Evolutionary conservation across 495 filamentous ascomycete genomes (phyloP), one percentile per base, ranked within the genome.

Genomic region (Aspergillus ellipticus): DNA sequence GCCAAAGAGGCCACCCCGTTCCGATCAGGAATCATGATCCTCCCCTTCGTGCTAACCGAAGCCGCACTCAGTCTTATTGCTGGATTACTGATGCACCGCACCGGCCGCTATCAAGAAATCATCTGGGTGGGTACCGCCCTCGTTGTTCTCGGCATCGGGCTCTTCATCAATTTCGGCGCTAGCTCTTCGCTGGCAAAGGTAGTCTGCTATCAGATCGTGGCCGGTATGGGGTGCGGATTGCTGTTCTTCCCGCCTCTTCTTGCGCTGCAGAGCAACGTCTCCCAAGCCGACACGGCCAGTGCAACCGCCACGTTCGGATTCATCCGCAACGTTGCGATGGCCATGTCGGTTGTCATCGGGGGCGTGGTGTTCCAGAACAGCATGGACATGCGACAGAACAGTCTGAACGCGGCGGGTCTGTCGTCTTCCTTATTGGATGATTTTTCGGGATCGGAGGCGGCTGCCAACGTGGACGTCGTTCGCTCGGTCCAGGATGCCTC

Each of bases 291-390:
- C 47, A 87, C 88, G 15, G 91, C 86, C 0, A 83, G 87, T 0
- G 91, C 89, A 3, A 94, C 89, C 0, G 83, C 84, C 0, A 90
- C 89, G 0, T 86, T 90, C 51, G 79, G 82, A 1, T 92, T 93
- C 66, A 74, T 89, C 31, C 82, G 90, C 4, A 86, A 88, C 59
- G 72, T 96, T 6, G 84, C 83, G 1, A 89, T 85, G 0, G 77
- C 86, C 11, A 80, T 88, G 20, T 85, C 84, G 6, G 82, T 94
- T 22, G 89, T 92, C 19, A 80, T 94, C 21, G 91, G 91, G 15
- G 82, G 88, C 13, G 88, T 92, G 2, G 83, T 96, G 26, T 95
- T 95, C 66, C 79, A 82, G 57, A 83, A 85, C 51, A 73, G 81
- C 42, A 87, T 88, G 84, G 51, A 63, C 17, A 48, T 62, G 31